Base-by-base conservation (phyloP, 495 filamentous ascomycete genomes). In the Talaromyces proteolyticus region DNA sequence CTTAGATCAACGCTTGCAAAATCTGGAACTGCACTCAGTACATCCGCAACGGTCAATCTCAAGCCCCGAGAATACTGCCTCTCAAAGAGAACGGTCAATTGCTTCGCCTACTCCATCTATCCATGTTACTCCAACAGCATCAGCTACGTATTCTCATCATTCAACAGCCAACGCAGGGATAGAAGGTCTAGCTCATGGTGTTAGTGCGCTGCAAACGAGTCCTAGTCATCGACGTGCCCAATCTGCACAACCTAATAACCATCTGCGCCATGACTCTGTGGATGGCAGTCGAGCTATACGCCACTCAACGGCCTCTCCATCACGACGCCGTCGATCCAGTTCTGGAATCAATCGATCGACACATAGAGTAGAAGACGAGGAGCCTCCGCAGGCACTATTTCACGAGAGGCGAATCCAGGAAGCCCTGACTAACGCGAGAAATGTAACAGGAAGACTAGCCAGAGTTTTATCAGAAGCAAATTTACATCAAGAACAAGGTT, bases 181-280 rank as follows among this genome's bases (percentile, higher is more conserved):
- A 44, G 42, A 44, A 44, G 42, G 21, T 44, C 42, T 44, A 44
- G 42, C 42, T 44, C 12, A 44, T 44, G 42, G 42, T n/a, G 25
- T 44, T 44, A 12, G 42, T n/a, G 42, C 20, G 11, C 19, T 24
- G 8, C 11, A 44, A 44, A n/a, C 25, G 6, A n/a, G 42, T 23
- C 21, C 6, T n/a, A 44, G 17, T n/a, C 42, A 44, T 22, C 7
- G 25, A 12, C 11, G 11, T n/a, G 17, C 42, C 11, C 42, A 44
- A 24, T 44, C 42, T n/a, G 11, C 21, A 44, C 20, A 44, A 24
- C 20, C 42, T 24, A 25, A 44, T 44, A 44, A 14, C 42, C 20
- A 5, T 14, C 17, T 22, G 21, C 6, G 21, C 14, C 42, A 24
- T 44, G 42, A 8, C 21, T 44, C 42, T 14, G 42, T 8, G 17